phyloP scores from a whole-genome alignment of 768 basidiomycete genomes.

The Russula brevipes region DNA sequence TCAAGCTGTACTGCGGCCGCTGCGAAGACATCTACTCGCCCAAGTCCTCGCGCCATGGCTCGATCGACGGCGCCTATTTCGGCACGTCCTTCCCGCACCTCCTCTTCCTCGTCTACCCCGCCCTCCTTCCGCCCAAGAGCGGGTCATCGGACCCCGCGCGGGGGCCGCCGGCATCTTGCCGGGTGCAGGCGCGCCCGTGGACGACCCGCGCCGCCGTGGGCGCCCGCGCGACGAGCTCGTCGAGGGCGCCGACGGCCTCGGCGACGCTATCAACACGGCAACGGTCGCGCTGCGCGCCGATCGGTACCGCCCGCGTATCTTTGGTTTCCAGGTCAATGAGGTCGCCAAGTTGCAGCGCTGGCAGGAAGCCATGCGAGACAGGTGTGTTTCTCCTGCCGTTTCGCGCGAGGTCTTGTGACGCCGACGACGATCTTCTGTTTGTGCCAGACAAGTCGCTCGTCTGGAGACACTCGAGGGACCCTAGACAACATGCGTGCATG shows the following conservation, averaged over 20 bases:
- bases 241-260: conserved; percentile 46
- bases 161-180: conserved; percentile 28
- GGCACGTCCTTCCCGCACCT: conserved; percentile 98
- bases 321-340: conserved; percentile 96
- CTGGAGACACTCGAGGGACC: conserved; percentile 23
- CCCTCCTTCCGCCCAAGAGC: conserved; percentile 81
- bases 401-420: neutral
- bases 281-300: conserved; percentile 85
- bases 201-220: conserved; percentile 28
- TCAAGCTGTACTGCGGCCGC: conserved; percentile 96
- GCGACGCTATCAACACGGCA: conserved; percentile 71
- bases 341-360: conserved; percentile 89
- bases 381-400: conserved; percentile 42
- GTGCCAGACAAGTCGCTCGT: conserved; percentile 22
- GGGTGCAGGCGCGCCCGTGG: conserved; percentile 30
- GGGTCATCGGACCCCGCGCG: conserved; percentile 42
- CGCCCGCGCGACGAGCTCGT: conserved; percentile 43
- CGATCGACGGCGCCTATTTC: conserved; percentile 98
- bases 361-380: conserved; percentile 91
- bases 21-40: conserved; percentile 99
- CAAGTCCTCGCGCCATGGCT: conserved; percentile 93
- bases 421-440: neutral
- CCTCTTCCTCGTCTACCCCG: conserved; percentile 94
- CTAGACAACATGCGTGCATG: neutral
- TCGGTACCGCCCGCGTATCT: conserved; percentile 86